Evolutionary conservation across 2,329 filamentous ascomycete genomes (phyloP).

Genomic region (Fusarium chlamydosporum): DNA sequence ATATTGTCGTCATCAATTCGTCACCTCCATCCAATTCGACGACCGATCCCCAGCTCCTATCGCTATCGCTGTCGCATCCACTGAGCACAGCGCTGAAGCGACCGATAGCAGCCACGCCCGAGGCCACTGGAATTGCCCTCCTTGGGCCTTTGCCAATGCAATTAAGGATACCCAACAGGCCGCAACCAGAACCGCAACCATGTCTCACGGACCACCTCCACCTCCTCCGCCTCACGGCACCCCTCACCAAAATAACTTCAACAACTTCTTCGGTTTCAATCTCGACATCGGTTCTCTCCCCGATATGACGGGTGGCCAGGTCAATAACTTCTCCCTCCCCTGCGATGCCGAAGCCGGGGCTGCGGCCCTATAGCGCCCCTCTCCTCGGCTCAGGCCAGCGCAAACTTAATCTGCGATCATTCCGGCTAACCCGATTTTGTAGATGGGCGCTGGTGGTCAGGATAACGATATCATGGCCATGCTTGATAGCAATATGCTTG

Average conservation of each 20-base stretch:
- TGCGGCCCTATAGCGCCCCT: constrained; percentile 31
- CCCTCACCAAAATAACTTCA: constrained; percentile 46
- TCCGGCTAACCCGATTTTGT: constrained; percentile 42
- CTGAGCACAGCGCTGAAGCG: constrained; percentile 25
- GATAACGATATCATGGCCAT: constrained; percentile 61
- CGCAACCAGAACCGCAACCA: constrained; percentile 43
- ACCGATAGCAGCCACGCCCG: constrained; percentile 19
- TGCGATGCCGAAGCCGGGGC: constrained; percentile 36
- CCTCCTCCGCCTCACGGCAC: constrained; percentile 51
- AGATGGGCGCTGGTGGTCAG: constrained; percentile 50
- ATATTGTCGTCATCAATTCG: constrained; percentile 14
- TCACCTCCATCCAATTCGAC: constrained; percentile 20
- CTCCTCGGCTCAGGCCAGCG: constrained; percentile 28
- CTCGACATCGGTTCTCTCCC: constrained; percentile 50
- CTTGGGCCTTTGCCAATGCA: constrained; percentile 49
- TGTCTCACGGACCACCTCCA: constrained; percentile 57
- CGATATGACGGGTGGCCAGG: constrained; percentile 49
- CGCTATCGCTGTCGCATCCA: constrained; percentile 19
- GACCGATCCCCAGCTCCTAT: constrained; percentile 4
- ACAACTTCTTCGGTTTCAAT: constrained; percentile 57
- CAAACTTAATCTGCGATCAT: constrained; percentile 38
- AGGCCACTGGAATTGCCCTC: constrained; percentile 29
- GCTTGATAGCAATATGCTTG: constrained; percentile 60
- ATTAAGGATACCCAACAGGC: constrained; percentile 41
- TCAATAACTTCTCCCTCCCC: constrained; percentile 36